Conservation (phyloP, 805 yeast species). For the Yarrowia sp. region DNA sequence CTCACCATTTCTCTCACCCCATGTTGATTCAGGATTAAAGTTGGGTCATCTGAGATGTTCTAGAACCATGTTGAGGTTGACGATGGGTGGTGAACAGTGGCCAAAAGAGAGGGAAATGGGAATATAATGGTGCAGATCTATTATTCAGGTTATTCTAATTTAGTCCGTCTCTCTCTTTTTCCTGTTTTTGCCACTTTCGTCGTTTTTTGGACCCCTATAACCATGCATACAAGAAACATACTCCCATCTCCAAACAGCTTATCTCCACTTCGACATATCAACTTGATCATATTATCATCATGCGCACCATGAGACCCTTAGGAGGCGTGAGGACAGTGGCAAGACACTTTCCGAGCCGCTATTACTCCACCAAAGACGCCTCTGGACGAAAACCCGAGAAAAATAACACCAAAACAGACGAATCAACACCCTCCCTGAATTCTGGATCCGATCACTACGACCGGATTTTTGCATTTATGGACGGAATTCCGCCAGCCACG, state of each 20-base stretch:
- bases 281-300: neutral
- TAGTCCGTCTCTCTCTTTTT: no score
- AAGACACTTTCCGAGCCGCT: neutral
- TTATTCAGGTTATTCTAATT: no score
- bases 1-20: neutral
- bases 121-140: no score
- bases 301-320: constrained; percentile 20
- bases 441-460: constrained; percentile 9
- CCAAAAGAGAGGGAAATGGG: no score
- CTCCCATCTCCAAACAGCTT: constrained; percentile 8
- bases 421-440: no score
- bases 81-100: no score
- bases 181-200: no score
- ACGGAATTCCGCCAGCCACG: constrained; percentile 20
- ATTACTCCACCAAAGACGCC: neutral
- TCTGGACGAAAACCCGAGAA: no score
- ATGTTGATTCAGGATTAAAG: neutral
- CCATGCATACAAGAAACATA: neutral
- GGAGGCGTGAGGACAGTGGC: neutral
- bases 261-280: neutral
- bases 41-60: constrained; percentile 26
- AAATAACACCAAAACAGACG: no score
- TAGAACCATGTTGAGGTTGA: neutral
- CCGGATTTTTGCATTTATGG: constrained; percentile 32
- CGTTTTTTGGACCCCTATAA: no score